phyloP scores from a whole-genome alignment of 768 basidiomycete genomes.

The Suillus variegatus region DNA sequence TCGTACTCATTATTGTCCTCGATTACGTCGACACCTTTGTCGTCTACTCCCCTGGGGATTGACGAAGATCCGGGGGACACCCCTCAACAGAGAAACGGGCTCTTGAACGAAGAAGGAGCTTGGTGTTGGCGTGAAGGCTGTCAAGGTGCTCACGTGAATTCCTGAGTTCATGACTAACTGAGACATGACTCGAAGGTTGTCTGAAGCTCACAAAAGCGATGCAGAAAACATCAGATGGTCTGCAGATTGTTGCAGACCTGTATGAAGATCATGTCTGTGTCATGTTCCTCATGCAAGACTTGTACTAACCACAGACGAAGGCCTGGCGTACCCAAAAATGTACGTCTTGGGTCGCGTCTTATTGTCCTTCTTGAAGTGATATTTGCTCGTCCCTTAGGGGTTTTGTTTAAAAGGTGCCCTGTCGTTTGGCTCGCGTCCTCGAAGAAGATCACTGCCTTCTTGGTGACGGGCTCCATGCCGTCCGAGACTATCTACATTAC shows the following conservation, averaged over 20 bases:
- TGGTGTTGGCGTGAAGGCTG: slow-evolving; percentile 90
- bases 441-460: too few species aligned
- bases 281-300: not conserved
- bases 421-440: too few species aligned
- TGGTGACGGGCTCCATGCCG: too few species aligned
- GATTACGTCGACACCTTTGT: slow-evolving; percentile 67
- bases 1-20: slow-evolving; percentile 75
- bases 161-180: not conserved
- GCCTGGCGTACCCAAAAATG: slow-evolving; percentile 61
- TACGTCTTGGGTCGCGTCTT: too few species aligned
- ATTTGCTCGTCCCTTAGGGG: too few species aligned
- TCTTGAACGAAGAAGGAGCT: slow-evolving; percentile 71
- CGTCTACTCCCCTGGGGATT: slow-evolving; percentile 46
- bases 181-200: slow-evolving; percentile 50
- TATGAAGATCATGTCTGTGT: slow-evolving; percentile 74
- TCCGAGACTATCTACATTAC: too few species aligned
- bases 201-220: slow-evolving; percentile 74
- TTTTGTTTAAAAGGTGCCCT: too few species aligned
- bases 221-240: slow-evolving; percentile 70
- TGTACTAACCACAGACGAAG: slow-evolving; percentile 37
- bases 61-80: slow-evolving; percentile 49
- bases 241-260: slow-evolving; percentile 75
- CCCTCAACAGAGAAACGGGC: slow-evolving; percentile 47
- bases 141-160: slow-evolving; percentile 42
- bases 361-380: too few species aligned